Conservation (phyloP, 2,329 filamentous ascomycete species). For the Celoporthe dispersa region DNA sequence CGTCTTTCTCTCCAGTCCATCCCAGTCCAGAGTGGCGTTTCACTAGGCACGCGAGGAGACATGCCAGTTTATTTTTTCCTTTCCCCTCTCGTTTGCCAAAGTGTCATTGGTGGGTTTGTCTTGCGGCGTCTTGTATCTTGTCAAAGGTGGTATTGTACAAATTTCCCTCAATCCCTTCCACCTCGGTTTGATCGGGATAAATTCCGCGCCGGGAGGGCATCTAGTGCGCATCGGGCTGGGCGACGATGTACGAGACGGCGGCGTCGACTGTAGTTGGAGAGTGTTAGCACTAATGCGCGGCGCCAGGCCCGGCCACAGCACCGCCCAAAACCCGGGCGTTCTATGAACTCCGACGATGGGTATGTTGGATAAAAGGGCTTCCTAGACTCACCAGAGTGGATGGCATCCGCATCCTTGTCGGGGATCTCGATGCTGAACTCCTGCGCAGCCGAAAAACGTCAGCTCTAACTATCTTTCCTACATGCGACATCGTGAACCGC, state of each 20-base stretch:
- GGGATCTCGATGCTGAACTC: slow-evolving; percentile 92
- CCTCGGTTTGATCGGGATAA: neutral
- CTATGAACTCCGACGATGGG: neutral
- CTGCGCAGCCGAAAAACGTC: slow-evolving; percentile 34
- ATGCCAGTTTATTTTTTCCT: neutral
- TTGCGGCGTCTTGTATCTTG: slow-evolving; percentile 10
- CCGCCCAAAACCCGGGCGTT: neutral
- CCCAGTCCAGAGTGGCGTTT: neutral
- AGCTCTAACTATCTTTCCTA: neutral
- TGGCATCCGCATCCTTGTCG: slow-evolving; percentile 93
- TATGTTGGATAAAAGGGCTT: neutral
- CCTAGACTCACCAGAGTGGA: slow-evolving; percentile 82
- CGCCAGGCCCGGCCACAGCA: neutral
- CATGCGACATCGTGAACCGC: slow-evolving; percentile 21
- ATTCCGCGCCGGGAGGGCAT: slow-evolving; percentile 21
- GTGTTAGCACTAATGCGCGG: neutral
- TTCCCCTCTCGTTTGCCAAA: neutral
- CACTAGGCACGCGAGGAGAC: neutral
- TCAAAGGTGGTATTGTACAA: slow-evolving; percentile 11
- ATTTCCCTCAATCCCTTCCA: slow-evolving; percentile 2
- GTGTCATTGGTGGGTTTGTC: slow-evolving; percentile 5
- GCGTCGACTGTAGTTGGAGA: slow-evolving; percentile 71
- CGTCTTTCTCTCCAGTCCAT: neutral
- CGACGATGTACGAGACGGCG: slow-evolving; percentile 91
- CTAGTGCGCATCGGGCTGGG: slow-evolving; percentile 86